phyloP scores from a whole-genome alignment of 1,139 yeast species.

The Yamadazyma songkhlaensis region DNA sequence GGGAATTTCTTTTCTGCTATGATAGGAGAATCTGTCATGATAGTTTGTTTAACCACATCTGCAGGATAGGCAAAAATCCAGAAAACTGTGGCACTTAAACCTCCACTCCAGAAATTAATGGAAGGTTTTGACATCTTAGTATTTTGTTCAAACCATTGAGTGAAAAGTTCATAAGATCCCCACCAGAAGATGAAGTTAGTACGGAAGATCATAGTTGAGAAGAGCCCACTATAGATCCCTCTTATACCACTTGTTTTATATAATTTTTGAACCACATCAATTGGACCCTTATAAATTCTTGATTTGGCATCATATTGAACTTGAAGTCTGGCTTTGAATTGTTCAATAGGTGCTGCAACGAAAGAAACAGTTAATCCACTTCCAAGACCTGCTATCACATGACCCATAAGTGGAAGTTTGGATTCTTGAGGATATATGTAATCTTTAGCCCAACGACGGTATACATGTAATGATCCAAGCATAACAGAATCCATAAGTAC shows the following conservation, averaged over 20 bases:
- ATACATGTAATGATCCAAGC: slow-evolving; percentile 82
- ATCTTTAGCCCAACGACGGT: slow-evolving; percentile 65
- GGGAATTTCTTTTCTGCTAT: slow-evolving; percentile 61
- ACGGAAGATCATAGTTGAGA: slow-evolving; percentile 85
- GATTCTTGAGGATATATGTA: slow-evolving; percentile 55
- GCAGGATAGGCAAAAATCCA: slow-evolving; percentile 91
- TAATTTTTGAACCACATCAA: slow-evolving; percentile 61
- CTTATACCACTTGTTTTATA: slow-evolving; percentile 61
- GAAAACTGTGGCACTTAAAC: slow-evolving; percentile 78
- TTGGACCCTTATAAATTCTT: slow-evolving; percentile 71
- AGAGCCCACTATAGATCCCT: slow-evolving; percentile 74
- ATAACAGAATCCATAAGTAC: slow-evolving; percentile 87
- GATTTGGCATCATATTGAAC: slow-evolving; percentile 82
- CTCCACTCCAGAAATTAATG: slow-evolving; percentile 90
- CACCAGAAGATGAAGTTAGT: slow-evolving; percentile 90
- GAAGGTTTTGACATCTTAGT: slow-evolving; percentile 65
- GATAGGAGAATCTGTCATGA: slow-evolving; percentile 75
- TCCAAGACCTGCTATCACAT: slow-evolving; percentile 72
- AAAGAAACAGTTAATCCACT: slow-evolving; percentile 90
- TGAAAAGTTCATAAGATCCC: slow-evolving; percentile 85
- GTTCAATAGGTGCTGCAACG: slow-evolving; percentile 93
- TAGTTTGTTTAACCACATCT: slow-evolving; percentile 85
- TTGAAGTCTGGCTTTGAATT: slow-evolving; percentile 83
- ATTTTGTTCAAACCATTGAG: slow-evolving; percentile 61
- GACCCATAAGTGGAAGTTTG: slow-evolving; percentile 71